phyloP scores from a whole-genome alignment of 177 flowering plant genomes.

The Vitis hybrid region DNA sequence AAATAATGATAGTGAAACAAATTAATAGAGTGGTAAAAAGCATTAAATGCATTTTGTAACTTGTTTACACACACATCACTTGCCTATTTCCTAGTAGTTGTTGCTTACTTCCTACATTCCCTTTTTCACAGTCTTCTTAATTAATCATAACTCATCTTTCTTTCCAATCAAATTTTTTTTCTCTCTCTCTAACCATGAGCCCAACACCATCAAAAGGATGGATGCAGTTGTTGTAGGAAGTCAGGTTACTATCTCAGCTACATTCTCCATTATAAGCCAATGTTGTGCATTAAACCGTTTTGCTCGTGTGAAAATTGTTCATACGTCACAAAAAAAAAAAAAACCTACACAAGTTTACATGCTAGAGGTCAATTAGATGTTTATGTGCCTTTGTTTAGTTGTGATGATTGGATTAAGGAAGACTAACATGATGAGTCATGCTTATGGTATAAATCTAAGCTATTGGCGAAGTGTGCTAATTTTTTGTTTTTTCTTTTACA shows the following conservation, averaged over 20 bases:
- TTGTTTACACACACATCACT: slow-evolving; percentile 16
- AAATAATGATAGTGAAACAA: not conserved
- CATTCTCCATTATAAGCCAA: slow-evolving; percentile 73
- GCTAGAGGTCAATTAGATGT: slow-evolving; percentile 69
- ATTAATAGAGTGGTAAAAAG: slow-evolving; percentile 5
- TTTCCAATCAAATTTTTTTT: not conserved
- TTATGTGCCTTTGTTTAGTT: slow-evolving; percentile 63
- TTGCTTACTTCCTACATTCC: slow-evolving; percentile 12
- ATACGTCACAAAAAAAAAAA: slow-evolving; percentile 43
- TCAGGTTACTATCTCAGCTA: slow-evolving; percentile 71
- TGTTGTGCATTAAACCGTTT: slow-evolving; percentile 60
- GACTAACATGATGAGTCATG: slow-evolving; percentile 69
- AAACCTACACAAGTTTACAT: slow-evolving; percentile 69
- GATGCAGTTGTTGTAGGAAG: slow-evolving; percentile 66
- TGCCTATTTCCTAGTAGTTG: slow-evolving; percentile 12
- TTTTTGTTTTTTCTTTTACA: not conserved
- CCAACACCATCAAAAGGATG: slow-evolving; percentile 10
- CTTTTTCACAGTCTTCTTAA: slow-evolving; percentile 8
- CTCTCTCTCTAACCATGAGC: slow-evolving; percentile 18
- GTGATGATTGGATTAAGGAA: slow-evolving; percentile 62
- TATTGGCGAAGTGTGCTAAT: not conserved
- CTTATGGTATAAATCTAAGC: slow-evolving; percentile 47
- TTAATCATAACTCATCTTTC: not conserved
- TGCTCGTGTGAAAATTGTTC: slow-evolving; percentile 67
- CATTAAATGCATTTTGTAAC: slow-evolving; percentile 26